A percentile compares a stretch with the other conserved stretches of the same genome.
Conservation (phyloP, 2,329 filamentous ascomycete species). For the Alternaria triticina region DNA sequence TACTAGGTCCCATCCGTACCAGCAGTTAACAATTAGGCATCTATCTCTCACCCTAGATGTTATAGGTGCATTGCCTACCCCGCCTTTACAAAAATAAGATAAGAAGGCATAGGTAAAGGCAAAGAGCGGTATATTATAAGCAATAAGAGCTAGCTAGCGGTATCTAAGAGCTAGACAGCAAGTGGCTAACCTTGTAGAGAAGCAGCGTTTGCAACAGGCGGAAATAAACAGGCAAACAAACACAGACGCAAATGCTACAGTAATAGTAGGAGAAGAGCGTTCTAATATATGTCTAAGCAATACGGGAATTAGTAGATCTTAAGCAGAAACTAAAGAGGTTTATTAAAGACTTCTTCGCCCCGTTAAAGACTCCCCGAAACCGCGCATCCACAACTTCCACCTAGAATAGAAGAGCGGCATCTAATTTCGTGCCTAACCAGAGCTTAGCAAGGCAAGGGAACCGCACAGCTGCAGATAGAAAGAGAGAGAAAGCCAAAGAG, state of each 20-base stretch:
- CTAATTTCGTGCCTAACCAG: too few relatives aligned
- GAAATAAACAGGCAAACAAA: neutral
- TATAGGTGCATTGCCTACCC: neutral
- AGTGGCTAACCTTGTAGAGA: neutral
- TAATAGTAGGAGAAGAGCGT: neutral
- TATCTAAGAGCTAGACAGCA: neutral
- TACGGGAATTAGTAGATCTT: too few relatives aligned
- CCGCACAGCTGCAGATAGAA: too few relatives aligned
- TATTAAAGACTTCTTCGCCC: too few relatives aligned
- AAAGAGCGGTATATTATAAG: neutral
- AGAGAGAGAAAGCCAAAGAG: too few relatives aligned
- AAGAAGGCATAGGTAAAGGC: neutral
- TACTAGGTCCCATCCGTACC: neutral
- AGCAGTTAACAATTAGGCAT: neutral
- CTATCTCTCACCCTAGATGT: neutral
- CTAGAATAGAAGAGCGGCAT: too few relatives aligned
- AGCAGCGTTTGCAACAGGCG: neutral
- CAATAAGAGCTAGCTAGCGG: neutral
- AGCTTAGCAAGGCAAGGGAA: too few relatives aligned
- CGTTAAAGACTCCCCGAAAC: too few relatives aligned
- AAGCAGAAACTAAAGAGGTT: too few relatives aligned
- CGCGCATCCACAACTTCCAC: too few relatives aligned
- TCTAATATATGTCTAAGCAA: too few relatives aligned
- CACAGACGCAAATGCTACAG: neutral
- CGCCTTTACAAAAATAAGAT: neutral